These are phyloP conservation scores for Neonectria coccinea DNA, from an alignment of 2,329 filamentous ascomycete genomes.

Conservation along the genomic window DNA sequence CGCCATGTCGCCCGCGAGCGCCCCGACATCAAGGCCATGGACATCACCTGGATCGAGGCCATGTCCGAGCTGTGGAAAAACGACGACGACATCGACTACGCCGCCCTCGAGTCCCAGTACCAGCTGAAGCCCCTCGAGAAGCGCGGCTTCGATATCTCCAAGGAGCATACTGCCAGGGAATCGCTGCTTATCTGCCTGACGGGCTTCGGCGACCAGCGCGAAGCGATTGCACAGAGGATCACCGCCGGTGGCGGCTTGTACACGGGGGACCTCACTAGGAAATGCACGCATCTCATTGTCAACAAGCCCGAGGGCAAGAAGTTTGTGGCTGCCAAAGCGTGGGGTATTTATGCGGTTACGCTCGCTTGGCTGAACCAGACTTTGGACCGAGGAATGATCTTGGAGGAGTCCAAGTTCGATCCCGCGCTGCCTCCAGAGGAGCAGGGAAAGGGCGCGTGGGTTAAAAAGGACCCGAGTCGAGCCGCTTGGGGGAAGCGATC, in stretches of 20 bases:
- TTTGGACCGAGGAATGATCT: slow-evolving; percentile 85
- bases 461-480: slow-evolving; percentile 60
- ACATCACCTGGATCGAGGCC: slow-evolving; percentile 85
- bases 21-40: slow-evolving; percentile 85
- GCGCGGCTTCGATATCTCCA: slow-evolving; percentile 56
- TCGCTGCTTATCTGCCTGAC: slow-evolving; percentile 66
- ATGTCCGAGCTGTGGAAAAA: slow-evolving; percentile 84
- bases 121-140: slow-evolving; percentile 72
- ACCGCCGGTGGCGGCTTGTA: slow-evolving; percentile 82
- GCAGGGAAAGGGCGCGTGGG: slow-evolving; percentile 83
- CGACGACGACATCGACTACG: slow-evolving; percentile 81
- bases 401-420: slow-evolving; percentile 89
- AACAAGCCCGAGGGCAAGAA: slow-evolving; percentile 85
- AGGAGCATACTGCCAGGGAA: slow-evolving; percentile 48
- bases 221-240: slow-evolving; percentile 76
- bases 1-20: slow-evolving; percentile 92
- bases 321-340: slow-evolving; percentile 86
- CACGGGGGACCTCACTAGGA: slow-evolving; percentile 86
- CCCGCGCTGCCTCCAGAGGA: slow-evolving; percentile 76
- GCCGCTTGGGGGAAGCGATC: slow-evolving; percentile 68
- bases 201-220: slow-evolving; percentile 72
- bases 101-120: slow-evolving; percentile 74
- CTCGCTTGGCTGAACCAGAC: slow-evolving; percentile 89
- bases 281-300: slow-evolving; percentile 89
- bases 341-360: slow-evolving; percentile 83